Conservation (phyloP, 345 rosid species). For the Dovyalis caffra region DNA sequence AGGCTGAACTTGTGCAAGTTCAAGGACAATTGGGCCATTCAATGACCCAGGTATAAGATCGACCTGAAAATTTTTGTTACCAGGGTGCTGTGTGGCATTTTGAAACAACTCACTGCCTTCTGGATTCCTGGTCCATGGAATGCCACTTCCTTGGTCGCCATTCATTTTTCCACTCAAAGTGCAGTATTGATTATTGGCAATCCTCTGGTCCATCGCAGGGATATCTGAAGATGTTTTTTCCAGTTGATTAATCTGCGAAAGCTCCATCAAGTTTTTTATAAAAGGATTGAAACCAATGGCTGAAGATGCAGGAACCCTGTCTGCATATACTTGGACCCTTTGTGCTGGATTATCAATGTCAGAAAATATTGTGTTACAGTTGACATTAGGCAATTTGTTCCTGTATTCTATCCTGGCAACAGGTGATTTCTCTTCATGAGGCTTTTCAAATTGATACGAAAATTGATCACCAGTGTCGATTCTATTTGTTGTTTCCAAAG, state of each 20-base stretch:
- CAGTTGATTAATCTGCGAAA: slow-evolving; percentile 17
- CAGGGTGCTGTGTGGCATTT: slow-evolving; percentile 5
- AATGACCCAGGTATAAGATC: slow-evolving; percentile 31
- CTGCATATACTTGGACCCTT: slow-evolving; percentile 22
- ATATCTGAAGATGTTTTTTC: slow-evolving; percentile 15
- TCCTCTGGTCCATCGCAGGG: slow-evolving; percentile 20
- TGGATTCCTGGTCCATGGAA: slow-evolving; percentile 19
- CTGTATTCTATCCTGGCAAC: slow-evolving; percentile 21
- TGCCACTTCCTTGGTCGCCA: slow-evolving; percentile 22
- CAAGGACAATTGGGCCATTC: slow-evolving; percentile 18
- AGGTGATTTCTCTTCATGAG: slow-evolving; percentile 17
- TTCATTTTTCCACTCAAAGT: slow-evolving; percentile 19
- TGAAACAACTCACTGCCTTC: slow-evolving; percentile 28
- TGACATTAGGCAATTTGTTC: slow-evolving; percentile 19
- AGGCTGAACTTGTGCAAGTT: slow-evolving; percentile 21
- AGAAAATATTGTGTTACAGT: slow-evolving; percentile 24
- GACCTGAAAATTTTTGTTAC: slow-evolving; percentile 25
- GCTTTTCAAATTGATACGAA: slow-evolving; percentile 33
- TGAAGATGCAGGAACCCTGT: slow-evolving; percentile 20
- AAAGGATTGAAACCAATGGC: slow-evolving; percentile 23
- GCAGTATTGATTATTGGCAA: slow-evolving; percentile 7
- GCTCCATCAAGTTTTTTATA: slow-evolving; percentile 23
- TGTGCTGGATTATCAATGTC: slow-evolving; percentile 26
- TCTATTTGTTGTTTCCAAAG: slow-evolving; percentile 15
- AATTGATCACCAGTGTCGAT: slow-evolving; percentile 19